Conservation (phyloP, 2,329 filamentous ascomycete species). For the Nemania diffusa region DNA sequence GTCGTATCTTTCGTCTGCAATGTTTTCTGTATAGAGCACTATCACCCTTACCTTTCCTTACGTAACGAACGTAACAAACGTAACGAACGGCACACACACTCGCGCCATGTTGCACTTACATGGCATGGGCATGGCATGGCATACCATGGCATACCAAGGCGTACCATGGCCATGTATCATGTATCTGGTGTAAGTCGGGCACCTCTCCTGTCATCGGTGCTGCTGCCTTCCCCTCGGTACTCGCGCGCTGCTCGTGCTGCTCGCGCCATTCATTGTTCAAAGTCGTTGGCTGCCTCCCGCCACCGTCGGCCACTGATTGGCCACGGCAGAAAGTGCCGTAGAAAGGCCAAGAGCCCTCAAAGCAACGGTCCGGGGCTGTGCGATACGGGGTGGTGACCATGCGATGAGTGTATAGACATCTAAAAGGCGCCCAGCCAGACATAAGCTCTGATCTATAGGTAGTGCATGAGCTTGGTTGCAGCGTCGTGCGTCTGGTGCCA, state of each 20-base stretch:
- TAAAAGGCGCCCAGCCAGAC: constrained; percentile 9
- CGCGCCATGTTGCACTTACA: neutral
- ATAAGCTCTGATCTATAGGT: constrained; percentile 18
- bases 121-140: no score
- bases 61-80: no score
- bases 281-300: constrained; percentile 31
- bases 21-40: no score
- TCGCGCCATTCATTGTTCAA: neutral
- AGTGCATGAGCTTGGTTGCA: constrained; percentile 22
- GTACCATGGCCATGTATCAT: no score
- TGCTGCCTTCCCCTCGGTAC: neutral
- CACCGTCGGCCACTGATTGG: constrained; percentile 20
- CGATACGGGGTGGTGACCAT: constrained; percentile 15
- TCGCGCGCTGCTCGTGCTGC: no score
- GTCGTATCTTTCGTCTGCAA: neutral
- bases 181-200: neutral
- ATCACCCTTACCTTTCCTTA: constrained; percentile 1
- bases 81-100: no score
- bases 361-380: constrained; percentile 26
- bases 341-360: constrained; percentile 22
- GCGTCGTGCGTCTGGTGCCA: constrained; percentile 23
- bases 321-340: neutral
- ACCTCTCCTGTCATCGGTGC: neutral
- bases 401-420: neutral
- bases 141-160: no score